These are phyloP conservation scores for Amaranthus hypochondriacus DNA, from an alignment of 148 eudicot genomes.

Conservation along the genomic window DNA sequence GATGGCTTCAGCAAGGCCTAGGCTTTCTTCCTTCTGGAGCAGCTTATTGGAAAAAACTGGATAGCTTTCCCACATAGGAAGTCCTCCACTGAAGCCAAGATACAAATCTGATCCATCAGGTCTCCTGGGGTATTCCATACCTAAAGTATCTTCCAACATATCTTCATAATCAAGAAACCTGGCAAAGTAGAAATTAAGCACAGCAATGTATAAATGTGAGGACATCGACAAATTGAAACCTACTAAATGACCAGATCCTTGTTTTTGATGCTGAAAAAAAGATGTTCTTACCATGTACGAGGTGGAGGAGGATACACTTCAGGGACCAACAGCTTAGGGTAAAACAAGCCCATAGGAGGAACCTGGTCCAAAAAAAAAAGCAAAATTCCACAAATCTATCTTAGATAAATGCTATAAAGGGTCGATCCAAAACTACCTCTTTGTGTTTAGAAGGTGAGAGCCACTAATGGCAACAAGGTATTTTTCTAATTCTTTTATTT, in stretches of 20 bases:
- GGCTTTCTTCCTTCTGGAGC: slow-evolving; percentile 68
- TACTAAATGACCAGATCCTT: slow-evolving; percentile 7
- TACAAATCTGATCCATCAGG: slow-evolving; percentile 58
- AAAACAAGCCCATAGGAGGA: slow-evolving; percentile 98
- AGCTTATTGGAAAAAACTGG: slow-evolving; percentile 52
- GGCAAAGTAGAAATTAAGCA: slow-evolving; percentile 10
- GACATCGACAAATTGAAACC: neutral
- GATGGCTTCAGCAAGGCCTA: slow-evolving; percentile 97
- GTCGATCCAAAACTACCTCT: too few relatives aligned
- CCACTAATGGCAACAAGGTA: too few relatives aligned
- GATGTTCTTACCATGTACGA: slow-evolving; percentile 63
- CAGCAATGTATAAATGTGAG: slow-evolving; percentile 8
- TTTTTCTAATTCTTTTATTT: too few relatives aligned
- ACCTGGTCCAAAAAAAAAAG: slow-evolving; percentile 48
- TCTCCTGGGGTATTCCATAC: slow-evolving; percentile 68
- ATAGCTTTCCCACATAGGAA: slow-evolving; percentile 86
- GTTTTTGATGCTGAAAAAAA: slow-evolving; percentile 14
- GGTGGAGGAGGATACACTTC: slow-evolving; percentile 98
- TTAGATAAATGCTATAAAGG: neutral
- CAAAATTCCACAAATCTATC: neutral
- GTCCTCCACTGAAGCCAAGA: slow-evolving; percentile 53
- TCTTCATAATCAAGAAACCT: slow-evolving; percentile 93
- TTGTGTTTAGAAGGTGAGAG: too few relatives aligned
- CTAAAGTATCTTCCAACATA: slow-evolving; percentile 91
- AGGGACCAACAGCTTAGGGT: slow-evolving; percentile 90